These are phyloP conservation scores for Pleurotus tuber-regium DNA, from an alignment of 768 basidiomycete species.

Conservation along the genomic window DNA sequence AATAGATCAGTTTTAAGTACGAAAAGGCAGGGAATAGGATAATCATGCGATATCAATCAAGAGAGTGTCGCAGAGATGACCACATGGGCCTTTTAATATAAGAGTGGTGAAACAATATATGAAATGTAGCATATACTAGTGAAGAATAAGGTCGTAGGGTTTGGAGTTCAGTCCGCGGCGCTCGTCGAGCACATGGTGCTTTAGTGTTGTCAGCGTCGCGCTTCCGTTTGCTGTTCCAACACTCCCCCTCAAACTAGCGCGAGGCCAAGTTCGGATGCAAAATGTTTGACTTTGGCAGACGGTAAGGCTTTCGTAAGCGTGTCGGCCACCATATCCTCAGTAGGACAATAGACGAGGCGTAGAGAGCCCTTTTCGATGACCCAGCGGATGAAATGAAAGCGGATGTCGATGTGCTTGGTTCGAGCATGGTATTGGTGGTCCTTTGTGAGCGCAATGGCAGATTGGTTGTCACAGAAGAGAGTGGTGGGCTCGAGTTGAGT, in stretches of 20 bases:
- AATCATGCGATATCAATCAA: neutral
- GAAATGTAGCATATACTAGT: no score
- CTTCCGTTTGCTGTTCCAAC: conserved; percentile 3
- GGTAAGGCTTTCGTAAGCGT: conserved; percentile 24
- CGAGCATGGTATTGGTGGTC: conserved; percentile 24
- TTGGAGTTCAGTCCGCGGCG: no score
- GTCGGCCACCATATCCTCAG: conserved; percentile 25
- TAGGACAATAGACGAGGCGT: conserved; percentile 13
- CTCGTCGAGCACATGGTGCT: neutral
- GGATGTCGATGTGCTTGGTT: conserved; percentile 32
- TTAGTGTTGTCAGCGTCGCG: neutral
- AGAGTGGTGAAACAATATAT: neutral
- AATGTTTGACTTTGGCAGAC: conserved; percentile 11
- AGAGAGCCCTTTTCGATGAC: conserved; percentile 14
- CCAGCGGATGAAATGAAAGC: conserved; percentile 23
- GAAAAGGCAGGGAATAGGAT: neutral
- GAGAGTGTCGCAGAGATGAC: neutral
- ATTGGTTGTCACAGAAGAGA: conserved; percentile 14
- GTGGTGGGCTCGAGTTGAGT: neutral
- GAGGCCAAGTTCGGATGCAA: conserved; percentile 4
- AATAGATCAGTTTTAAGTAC: neutral
- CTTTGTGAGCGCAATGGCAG: conserved; percentile 14
- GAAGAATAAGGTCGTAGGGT: no score
- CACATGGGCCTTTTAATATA: no score
- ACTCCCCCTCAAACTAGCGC: conserved; percentile 12